These are phyloP conservation scores for Penicillium capsulatum DNA, from an alignment of 2,329 filamentous ascomycete genomes.

Conservation along the genomic window DNA sequence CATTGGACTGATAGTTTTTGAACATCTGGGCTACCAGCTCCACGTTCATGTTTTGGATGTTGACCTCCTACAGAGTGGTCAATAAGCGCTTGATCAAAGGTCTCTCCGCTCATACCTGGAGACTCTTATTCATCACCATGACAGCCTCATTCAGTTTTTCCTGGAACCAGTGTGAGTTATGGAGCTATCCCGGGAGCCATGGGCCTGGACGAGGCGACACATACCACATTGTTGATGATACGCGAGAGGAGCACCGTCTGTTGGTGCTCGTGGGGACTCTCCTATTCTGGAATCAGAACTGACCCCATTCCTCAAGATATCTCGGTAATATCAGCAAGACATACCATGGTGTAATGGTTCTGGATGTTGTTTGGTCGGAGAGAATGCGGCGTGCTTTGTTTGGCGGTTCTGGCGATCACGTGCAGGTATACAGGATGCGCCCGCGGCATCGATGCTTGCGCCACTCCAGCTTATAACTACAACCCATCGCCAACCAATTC, in stretches of 20 bases:
- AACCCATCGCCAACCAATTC: no score
- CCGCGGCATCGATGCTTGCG: no score
- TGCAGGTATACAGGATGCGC: no score
- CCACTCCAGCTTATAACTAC: no score
- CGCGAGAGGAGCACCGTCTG: constrained; percentile 88
- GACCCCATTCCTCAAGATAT: no score
- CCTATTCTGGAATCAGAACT: constrained; percentile 53
- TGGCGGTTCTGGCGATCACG: no score
- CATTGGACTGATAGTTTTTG: constrained; percentile 98
- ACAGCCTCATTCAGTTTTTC: constrained; percentile 97
- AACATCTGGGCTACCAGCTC: constrained; percentile 99
- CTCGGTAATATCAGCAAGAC: neutral
- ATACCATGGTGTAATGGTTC: constrained; percentile 5
- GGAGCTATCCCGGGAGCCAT: no score
- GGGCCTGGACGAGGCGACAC: constrained; percentile 35
- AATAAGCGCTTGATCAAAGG: neutral
- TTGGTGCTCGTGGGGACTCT: constrained; percentile 96
- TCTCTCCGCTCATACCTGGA: constrained; percentile 63
- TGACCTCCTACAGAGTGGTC: constrained; percentile 70
- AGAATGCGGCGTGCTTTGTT: neutral
- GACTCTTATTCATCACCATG: constrained; percentile 83
- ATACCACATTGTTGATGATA: constrained; percentile 95
- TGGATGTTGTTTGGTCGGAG: no score
- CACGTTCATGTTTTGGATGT: constrained; percentile 97
- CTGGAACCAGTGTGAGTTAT: no score